Percentiles rank a stretch among this genome's conserved stretches.
Conservation (phyloP, 768 basidiomycete species). For the Pulveroboletus sp. region DNA sequence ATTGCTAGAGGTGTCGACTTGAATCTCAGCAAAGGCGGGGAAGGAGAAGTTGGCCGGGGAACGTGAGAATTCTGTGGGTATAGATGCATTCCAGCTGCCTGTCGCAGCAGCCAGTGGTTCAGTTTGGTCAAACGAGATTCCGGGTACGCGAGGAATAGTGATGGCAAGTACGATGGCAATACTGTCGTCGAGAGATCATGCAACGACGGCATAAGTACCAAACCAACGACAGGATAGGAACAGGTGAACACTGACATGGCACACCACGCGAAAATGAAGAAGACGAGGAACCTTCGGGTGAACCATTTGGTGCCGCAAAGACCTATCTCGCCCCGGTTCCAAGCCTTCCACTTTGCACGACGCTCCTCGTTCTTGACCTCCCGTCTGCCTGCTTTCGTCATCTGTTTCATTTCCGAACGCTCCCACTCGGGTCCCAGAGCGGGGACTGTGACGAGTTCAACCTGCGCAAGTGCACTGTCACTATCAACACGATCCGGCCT, state of each 20-base stretch:
- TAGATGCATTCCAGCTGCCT: slow-evolving; percentile 48
- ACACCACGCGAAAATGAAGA: slow-evolving; percentile 58
- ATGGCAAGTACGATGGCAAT: slow-evolving; percentile 69
- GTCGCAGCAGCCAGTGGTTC: slow-evolving; percentile 59
- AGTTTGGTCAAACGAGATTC: slow-evolving; percentile 54
- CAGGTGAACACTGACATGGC: slow-evolving; percentile 39
- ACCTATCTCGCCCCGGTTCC: slow-evolving; percentile 76
- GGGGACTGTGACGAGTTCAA: slow-evolving; percentile 90
- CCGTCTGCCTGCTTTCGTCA: slow-evolving; percentile 66
- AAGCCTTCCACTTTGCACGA: slow-evolving; percentile 61
- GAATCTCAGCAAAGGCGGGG: slow-evolving; percentile 66
- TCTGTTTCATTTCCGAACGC: slow-evolving; percentile 66
- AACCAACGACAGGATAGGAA: background rate
- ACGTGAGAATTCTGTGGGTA: slow-evolving; percentile 65
- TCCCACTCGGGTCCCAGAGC: slow-evolving; percentile 90
- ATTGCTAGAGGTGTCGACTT: slow-evolving; percentile 71
- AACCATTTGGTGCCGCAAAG: slow-evolving; percentile 71
- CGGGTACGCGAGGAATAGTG: slow-evolving; percentile 78
- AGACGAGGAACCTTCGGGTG: slow-evolving; percentile 68
- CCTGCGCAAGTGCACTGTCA: slow-evolving; percentile 39
- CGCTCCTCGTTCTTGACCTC: slow-evolving; percentile 56
- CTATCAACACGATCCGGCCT: slow-evolving; percentile 36
- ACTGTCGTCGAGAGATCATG: slow-evolving; percentile 31
- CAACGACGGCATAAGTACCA: slow-evolving; percentile 2
- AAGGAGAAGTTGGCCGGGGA: slow-evolving; percentile 89